These are phyloP conservation scores for Polyporus arcularius DNA, from an alignment of 768 basidiomycete species.

Conservation along the genomic window DNA sequence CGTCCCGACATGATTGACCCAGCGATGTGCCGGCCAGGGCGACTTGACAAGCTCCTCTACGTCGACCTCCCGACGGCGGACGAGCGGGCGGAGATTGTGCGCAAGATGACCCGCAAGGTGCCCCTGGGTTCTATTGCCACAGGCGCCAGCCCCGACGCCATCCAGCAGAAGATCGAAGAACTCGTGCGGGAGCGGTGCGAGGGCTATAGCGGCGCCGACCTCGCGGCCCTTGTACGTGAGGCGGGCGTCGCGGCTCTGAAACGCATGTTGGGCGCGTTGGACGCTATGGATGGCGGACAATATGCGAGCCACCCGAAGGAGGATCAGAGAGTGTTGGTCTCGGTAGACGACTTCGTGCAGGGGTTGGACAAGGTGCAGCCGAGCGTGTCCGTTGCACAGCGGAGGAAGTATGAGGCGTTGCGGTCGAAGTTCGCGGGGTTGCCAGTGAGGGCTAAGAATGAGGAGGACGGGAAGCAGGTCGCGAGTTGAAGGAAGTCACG, in stretches of 20 bases:
- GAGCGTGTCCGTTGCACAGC: slow-evolving; percentile 80
- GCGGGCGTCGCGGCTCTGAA: slow-evolving; percentile 85
- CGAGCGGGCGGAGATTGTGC: slow-evolving; percentile 84
- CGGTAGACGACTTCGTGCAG: slow-evolving; percentile 63
- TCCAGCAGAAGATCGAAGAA: slow-evolving; percentile 32
- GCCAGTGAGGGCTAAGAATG: slow-evolving; percentile 38
- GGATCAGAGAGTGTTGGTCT: slow-evolving; percentile 47
- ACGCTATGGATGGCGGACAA: slow-evolving; percentile 50
- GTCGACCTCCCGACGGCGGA: slow-evolving; percentile 77
- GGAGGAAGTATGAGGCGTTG: slow-evolving; percentile 79
- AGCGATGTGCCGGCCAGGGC: slow-evolving; percentile 95
- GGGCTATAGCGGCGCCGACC: slow-evolving; percentile 91
- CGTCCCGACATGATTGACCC: slow-evolving; percentile 97
- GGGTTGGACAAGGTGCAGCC: slow-evolving; percentile 84
- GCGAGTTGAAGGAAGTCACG: no score
- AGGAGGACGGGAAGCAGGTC: slow-evolving; percentile 16
- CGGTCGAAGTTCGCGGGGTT: slow-evolving; percentile 83
- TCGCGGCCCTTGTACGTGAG: slow-evolving; percentile 86
- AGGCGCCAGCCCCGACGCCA: slow-evolving; percentile 15
- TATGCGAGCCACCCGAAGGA: slow-evolving; percentile 14
- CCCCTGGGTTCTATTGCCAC: slow-evolving; percentile 50
- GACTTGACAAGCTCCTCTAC: slow-evolving; percentile 91
- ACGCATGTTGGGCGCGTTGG: slow-evolving; percentile 66
- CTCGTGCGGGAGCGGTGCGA: slow-evolving; percentile 69
- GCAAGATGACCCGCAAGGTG: slow-evolving; percentile 70